Percentiles rank a stretch among this genome's conserved stretches.
phyloP scores from a whole-genome alignment of 2,329 filamentous ascomycete species.

The Lasiodiplodia hormozganensis region DNA sequence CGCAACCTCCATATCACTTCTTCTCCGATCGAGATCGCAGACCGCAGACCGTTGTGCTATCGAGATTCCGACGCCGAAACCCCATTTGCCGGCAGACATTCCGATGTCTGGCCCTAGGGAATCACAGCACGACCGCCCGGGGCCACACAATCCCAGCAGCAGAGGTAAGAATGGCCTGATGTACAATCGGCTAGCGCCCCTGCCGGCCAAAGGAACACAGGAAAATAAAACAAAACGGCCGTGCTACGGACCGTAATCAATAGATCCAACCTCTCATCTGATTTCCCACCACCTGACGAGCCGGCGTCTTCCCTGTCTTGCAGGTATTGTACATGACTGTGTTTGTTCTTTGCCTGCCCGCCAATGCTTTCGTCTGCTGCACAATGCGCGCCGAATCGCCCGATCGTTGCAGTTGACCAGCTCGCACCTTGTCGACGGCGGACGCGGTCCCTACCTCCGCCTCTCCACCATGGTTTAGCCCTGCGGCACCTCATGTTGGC shows the following conservation, averaged over 20 bases:
- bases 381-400: too few species aligned
- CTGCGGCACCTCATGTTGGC: too few species aligned
- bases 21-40: background rate
- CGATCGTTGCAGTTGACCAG: too few species aligned
- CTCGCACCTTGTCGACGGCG: background rate
- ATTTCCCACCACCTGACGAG: background rate
- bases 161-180: slow-evolving; percentile 14
- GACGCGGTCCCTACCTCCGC: background rate
- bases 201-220: background rate
- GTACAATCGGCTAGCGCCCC: background rate
- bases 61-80: background rate
- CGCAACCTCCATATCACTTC: too few species aligned
- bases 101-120: slow-evolving; percentile 11
- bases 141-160: background rate
- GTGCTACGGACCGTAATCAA: background rate
- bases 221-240: background rate
- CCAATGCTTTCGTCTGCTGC: too few species aligned
- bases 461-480: background rate
- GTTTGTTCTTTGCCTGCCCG: background rate
- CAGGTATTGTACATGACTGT: background rate
- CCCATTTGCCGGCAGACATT: background rate
- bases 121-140: background rate
- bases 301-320: background rate
- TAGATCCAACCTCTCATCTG: background rate
- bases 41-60: background rate